Base-by-base conservation (phyloP, 768 basidiomycete genomes). In the Collybia nuda region DNA sequence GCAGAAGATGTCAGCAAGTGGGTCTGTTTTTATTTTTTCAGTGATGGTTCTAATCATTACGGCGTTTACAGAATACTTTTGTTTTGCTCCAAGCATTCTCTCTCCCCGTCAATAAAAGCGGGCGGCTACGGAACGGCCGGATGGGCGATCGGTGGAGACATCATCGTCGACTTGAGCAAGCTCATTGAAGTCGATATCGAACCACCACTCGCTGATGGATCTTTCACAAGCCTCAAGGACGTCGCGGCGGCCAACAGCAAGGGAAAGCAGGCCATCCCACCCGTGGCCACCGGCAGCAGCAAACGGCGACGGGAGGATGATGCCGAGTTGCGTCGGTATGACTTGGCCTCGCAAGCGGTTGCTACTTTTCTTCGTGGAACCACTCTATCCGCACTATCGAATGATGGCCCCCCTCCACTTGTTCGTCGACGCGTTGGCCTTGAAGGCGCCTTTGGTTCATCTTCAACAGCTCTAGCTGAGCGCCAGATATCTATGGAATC, bases 51-150 rank as follows among this genome's bases (percentile, higher is more conserved):
- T 37, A 35, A 26, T 40, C 12, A 36, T 11, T 18, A 32, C 19
- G 7, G 26, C 6, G 7, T 40, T 15, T 18, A 14, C 48, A 92
- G 90, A 59, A 74, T 82, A 49, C 67, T 96, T 50, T 56, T 78
- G 11, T 93, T 95, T 66, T 94, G 92, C 62, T 68, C 64, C n/a
- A 80, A 82, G 47, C 76, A 93, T 60, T 68, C 69, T 0, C 70
- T 95, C 2, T 83, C 86, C 8, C 80, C 88, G 5, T 93, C 90
- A 7, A 79, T 93, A 58, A 93, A 92, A 64, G 88, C 90, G 1
- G 94, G 94, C 21, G 94, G 94, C 0, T 94, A 89, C 62, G 94
- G 93, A 5, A 94, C 90, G 1, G 90, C 86, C 8, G 93, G 92
- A 1, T 93, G 92, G 88, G 82, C 90, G 41, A 81, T 95, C 47